Evolutionary conservation across 2,329 filamentous ascomycete species (phyloP).

Genomic region (Calonectria multiphialidica): DNA sequence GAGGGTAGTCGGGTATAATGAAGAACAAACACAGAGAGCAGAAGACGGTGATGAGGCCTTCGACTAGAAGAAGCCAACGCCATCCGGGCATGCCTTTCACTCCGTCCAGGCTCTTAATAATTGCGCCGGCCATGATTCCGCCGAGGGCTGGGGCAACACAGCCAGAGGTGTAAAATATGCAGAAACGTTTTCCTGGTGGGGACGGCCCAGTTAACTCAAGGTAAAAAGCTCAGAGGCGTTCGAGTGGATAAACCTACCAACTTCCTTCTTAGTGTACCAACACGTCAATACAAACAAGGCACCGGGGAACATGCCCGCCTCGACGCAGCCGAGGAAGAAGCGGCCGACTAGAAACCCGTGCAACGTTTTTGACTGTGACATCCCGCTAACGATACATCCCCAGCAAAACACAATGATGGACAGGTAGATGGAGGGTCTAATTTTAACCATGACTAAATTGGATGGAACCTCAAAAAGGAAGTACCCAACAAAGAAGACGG

Average conservation of each 20-base stretch:
- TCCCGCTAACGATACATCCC: constrained; percentile 28
- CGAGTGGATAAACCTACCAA: constrained; percentile 13
- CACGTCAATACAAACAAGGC: constrained; percentile 39
- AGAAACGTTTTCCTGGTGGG: constrained; percentile 65
- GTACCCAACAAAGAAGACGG: constrained; percentile 29
- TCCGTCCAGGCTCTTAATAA: constrained; percentile 49
- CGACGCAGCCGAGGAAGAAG: constrained; percentile 71
- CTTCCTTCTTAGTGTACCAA: constrained; percentile 34
- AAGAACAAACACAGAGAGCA: constrained; percentile 15
- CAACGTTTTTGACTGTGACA: constrained; percentile 24
- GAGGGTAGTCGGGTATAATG: constrained; percentile 36
- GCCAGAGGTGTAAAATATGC: constrained; percentile 67
- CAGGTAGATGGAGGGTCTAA: constrained; percentile 28
- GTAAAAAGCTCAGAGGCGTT: not conserved
- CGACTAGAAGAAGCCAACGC: constrained; percentile 27
- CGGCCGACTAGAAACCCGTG: constrained; percentile 49
- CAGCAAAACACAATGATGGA: constrained; percentile 25
- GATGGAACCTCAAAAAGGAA: constrained; percentile 28
- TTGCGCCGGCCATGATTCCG: constrained; percentile 57
- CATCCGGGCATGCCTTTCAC: constrained; percentile 40
- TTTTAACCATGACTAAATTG: constrained; percentile 28
- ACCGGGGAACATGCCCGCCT: constrained; percentile 74
- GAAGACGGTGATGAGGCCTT: constrained; percentile 22
- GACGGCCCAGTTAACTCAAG: not conserved
- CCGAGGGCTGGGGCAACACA: constrained; percentile 60